Evolutionary conservation across 129 eudicot species (phyloP), one percentile per base, ranked within the genome.

Genomic region (Tagetes erecta): DNA sequence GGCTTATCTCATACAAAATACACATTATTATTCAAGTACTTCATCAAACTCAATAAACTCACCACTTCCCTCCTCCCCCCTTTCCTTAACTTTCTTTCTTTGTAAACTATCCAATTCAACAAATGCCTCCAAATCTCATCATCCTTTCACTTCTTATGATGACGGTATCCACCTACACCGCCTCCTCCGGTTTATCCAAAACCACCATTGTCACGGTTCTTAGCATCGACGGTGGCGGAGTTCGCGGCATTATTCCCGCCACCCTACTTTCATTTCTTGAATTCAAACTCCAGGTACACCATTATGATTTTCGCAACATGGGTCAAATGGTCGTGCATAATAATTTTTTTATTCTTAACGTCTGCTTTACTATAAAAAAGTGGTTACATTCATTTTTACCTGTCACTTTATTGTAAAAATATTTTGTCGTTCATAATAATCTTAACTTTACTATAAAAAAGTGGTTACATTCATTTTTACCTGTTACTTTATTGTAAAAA

Each of bases 221-320:
- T 20, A 87, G 92, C 69, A 71, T 89, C n/a, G 96, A 90, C 47
- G 92, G 92, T 1, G 92, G 96, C 47, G 92, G 96, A 46, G 82
- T 90, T 46, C 85, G 91, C 55, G 96, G 92, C 80, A 81, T 90
- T 57, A 80, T 87, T 72, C 88, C 92, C 1, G 87, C 82, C 75
- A 81, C 86, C 74, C 0, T 87, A 47, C 91, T 87, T 50, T 82
- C 90, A n/a, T 87, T 85, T 74, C 93, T 90, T 14, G 96, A 90
- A 75, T 79, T 88, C 68, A 87, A 87, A 68, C 93, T 87, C 53
- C 91, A 90, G 93, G 93, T 90, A 38, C 53, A 2, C 36, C 11
- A 62, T 38, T 27, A 14, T 8, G 60, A 11, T 3, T 3, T 49
- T 9, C 50, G 6, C 6, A 44, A 44, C 49, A 20, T 0, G 27